Conservation (phyloP, 2,329 filamentous ascomycete genomes). For the Cytospora mali region DNA sequence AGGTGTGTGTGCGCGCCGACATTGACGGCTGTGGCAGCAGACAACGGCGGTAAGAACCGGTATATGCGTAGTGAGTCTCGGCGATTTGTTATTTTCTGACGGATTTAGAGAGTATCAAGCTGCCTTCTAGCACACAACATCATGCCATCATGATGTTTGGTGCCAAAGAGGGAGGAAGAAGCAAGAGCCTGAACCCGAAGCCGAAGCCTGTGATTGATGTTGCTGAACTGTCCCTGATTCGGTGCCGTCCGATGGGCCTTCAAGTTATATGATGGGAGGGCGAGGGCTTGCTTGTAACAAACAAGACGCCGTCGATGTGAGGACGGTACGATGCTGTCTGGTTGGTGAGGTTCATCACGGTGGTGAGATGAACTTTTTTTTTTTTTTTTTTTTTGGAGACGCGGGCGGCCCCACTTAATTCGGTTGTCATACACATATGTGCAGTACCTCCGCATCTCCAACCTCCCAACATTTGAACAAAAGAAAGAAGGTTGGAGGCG, state of each 20-base stretch:
- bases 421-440: not conserved
- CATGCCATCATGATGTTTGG: not conserved
- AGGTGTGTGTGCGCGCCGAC: not conserved
- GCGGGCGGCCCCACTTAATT: not conserved
- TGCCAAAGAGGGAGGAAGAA: not conserved
- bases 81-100: not conserved
- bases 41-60: not conserved
- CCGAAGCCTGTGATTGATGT: too few species aligned
- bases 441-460: too few species aligned
- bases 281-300: not conserved
- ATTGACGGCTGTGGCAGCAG: not conserved
- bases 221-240: not conserved
- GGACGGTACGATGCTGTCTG: not conserved
- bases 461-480: too few species aligned
- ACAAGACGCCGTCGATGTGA: not conserved
- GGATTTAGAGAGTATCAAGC: not conserved
- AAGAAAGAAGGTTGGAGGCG: too few species aligned
- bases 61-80: not conserved
- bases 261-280: not conserved
- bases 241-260: not conserved
- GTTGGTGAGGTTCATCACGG: not conserved
- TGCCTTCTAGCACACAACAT: not conserved
- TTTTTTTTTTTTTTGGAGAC: constrained; percentile 20
- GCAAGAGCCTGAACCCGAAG: not conserved
- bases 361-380: constrained; percentile 13